phyloP scores from a whole-genome alignment of 805 yeast genomes.

The Yarrowia sp. region DNA sequence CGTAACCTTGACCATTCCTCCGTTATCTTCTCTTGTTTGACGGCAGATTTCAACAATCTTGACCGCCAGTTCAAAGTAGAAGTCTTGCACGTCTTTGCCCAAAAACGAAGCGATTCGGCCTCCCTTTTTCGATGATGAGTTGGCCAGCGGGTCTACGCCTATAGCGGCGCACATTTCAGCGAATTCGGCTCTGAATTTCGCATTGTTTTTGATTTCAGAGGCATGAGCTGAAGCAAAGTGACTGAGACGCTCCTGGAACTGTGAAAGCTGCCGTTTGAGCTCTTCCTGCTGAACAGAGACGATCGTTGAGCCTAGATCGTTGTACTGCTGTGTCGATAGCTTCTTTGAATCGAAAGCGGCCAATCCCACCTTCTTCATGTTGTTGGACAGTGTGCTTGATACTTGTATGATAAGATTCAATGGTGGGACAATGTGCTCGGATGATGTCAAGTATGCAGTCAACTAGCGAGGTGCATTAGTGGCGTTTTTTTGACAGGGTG shows the following conservation, averaged over 20 bases:
- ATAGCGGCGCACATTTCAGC: constrained; percentile 76
- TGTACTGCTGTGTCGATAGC: constrained; percentile 53
- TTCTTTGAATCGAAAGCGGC: constrained; percentile 56
- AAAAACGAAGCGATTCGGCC: constrained; percentile 51
- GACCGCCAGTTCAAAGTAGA: constrained; percentile 70
- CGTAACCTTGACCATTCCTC: constrained; percentile 75
- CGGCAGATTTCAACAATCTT: constrained; percentile 79
- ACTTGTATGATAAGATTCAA: constrained; percentile 13
- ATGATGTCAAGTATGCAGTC: neutral
- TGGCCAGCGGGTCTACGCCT: constrained; percentile 80
- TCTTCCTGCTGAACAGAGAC: constrained; percentile 63
- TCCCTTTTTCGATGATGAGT: constrained; percentile 46
- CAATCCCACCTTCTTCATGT: constrained; percentile 56
- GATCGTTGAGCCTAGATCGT: constrained; percentile 59
- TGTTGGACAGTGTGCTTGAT: neutral
- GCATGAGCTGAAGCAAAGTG: constrained; percentile 77
- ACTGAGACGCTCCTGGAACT: constrained; percentile 78
- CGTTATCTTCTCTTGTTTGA: constrained; percentile 72
- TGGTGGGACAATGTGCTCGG: neutral
- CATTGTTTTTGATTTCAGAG: constrained; percentile 66
- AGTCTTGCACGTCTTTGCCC: constrained; percentile 57
- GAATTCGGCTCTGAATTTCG: constrained; percentile 72
- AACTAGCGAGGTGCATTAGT: neutral
- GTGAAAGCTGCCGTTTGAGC: constrained; percentile 71
- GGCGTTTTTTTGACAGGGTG: neutral